These are phyloP conservation scores for Zymoseptoria crescenta DNA, from an alignment of 2,329 filamentous ascomycete genomes.

Conservation along the genomic window DNA sequence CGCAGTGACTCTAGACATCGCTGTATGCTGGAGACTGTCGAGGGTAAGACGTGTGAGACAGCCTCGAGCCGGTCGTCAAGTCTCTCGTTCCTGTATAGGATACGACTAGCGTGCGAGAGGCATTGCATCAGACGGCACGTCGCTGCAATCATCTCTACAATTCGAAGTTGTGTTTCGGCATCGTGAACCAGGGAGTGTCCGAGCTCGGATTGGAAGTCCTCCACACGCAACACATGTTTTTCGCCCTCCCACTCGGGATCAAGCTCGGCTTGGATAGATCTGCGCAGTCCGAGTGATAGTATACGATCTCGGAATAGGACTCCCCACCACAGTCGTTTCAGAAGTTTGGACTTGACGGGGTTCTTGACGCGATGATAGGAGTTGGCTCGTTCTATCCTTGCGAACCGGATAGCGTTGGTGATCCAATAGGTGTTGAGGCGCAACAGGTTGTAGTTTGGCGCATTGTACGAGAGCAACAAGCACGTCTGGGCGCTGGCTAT, in stretches of 20 bases:
- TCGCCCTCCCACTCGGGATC: neutral
- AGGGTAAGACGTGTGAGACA: neutral
- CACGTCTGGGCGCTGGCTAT: slow-evolving; percentile 3
- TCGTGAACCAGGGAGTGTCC: slow-evolving; percentile 5
- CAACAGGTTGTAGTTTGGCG: slow-evolving; percentile 1
- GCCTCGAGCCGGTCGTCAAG: slow-evolving; percentile 3
- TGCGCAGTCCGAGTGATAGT: slow-evolving; percentile 3
- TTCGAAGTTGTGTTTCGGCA: slow-evolving; percentile 1
- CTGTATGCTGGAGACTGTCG: neutral
- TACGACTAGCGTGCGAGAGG: neutral
- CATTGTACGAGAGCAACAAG: slow-evolving; percentile 4
- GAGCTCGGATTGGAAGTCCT: slow-evolving; percentile 6
- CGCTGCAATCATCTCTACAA: neutral
- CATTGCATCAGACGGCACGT: slow-evolving; percentile 2
- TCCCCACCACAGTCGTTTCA: slow-evolving; percentile 9
- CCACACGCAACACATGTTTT: neutral
- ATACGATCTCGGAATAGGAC: slow-evolving; percentile 9
- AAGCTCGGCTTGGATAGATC: neutral
- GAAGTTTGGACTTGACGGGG: neutral
- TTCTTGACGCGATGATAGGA: slow-evolving; percentile 1
- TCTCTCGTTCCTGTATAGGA: slow-evolving; percentile 2
- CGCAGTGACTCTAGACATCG: neutral
- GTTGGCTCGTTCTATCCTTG: slow-evolving; percentile 5
- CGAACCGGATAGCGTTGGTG: slow-evolving; percentile 2
- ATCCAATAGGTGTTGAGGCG: slow-evolving; percentile 6